A percentile compares a stretch with the other conserved stretches of the same genome.
These are phyloP conservation scores for Phytophthora constricta DNA, from an alignment of 352 stramenopile genomes.

Conservation along the genomic window DNA sequence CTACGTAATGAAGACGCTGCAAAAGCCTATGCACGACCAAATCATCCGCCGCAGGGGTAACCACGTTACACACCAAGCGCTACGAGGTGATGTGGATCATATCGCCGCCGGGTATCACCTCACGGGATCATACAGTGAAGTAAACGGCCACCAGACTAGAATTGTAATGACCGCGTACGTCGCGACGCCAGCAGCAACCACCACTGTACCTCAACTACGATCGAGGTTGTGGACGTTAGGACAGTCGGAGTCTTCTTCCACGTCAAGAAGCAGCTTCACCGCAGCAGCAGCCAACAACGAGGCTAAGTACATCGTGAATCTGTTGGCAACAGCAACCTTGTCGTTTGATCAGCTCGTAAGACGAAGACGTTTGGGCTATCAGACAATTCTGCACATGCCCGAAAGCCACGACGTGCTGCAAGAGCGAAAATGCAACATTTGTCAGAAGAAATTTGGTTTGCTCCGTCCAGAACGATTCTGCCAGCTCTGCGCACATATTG, in stretches of 20 bases:
- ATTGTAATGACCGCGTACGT: constrained; percentile 72
- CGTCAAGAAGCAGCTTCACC: constrained; percentile 11
- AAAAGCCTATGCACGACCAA: constrained; percentile 49
- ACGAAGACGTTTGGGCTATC: constrained; percentile 61
- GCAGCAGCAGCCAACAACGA: constrained; percentile 31
- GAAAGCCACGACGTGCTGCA: constrained; percentile 26
- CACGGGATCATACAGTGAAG: constrained; percentile 47
- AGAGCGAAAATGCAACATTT: constrained; percentile 54
- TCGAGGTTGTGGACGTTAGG: constrained; percentile 30
- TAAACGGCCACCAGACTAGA: constrained; percentile 59
- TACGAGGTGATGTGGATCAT: constrained; percentile 53
- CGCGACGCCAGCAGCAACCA: constrained; percentile 14
- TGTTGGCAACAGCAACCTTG: constrained; percentile 53
- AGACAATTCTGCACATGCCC: constrained; percentile 54
- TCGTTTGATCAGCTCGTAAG: constrained; percentile 66
- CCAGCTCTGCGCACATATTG: constrained; percentile 65
- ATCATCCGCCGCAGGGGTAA: constrained; percentile 20
- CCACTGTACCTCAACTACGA: not conserved
- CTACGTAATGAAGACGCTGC: constrained; percentile 73
- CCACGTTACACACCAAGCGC: constrained; percentile 25
- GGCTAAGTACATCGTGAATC: constrained; percentile 58
- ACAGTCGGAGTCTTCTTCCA: not conserved
- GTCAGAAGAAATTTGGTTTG: constrained; percentile 56
- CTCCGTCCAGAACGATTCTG: constrained; percentile 66
- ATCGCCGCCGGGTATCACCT: constrained; percentile 75